phyloP scores from a whole-genome alignment of 1,139 yeast genomes.

The Blastobotrys illinoisensis region DNA sequence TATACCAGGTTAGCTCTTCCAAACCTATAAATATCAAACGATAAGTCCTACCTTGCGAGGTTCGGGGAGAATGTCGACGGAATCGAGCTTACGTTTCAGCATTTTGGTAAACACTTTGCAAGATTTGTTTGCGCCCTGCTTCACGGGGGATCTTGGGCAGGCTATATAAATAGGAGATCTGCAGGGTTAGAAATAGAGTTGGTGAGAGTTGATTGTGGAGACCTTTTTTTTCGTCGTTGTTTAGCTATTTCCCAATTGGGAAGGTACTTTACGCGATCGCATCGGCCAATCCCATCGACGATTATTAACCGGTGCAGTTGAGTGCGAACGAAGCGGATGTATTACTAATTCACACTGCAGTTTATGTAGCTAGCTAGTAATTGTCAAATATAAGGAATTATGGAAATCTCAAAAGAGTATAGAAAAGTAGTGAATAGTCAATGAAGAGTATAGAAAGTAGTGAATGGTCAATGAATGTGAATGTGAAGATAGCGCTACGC shows the following conservation, averaged over 20 bases:
- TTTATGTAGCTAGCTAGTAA: no score
- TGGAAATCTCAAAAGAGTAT: no score
- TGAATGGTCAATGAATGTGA: no score
- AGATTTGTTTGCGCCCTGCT: no score
- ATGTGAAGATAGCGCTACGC: no score
- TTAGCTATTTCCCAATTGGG: constrained; percentile 1
- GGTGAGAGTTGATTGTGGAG: not conserved
- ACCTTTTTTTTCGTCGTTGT: not conserved
- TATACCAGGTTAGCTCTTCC: not conserved
- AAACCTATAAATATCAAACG: not conserved
- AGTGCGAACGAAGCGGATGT: no score
- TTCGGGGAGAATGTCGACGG: not conserved
- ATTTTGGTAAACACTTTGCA: no score
- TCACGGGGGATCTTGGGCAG: not conserved
- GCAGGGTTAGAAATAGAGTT: not conserved
- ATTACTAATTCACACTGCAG: no score
- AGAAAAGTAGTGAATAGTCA: no score
- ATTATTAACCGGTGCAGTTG: no score
- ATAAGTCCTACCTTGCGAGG: not conserved
- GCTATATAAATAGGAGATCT: not conserved
- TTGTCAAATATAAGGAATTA: no score
- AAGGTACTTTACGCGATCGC: not conserved
- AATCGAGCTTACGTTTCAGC: not conserved
- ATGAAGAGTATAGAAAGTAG: no score
- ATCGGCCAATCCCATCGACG: not conserved